Base-by-base conservation (phyloP, 441 rosid genomes). In the Theobroma grandiflorum region DNA sequence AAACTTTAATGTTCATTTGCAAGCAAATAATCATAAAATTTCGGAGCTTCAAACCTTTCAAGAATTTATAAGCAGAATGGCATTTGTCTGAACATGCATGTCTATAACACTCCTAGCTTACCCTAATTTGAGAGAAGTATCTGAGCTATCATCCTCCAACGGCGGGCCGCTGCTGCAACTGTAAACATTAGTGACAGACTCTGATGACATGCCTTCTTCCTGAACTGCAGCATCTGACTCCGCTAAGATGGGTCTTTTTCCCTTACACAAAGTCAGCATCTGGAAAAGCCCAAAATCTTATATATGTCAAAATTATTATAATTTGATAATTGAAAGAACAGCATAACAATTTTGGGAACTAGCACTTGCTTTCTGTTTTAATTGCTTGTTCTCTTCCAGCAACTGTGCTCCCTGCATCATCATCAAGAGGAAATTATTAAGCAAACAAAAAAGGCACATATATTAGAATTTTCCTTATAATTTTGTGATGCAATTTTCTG, bases 71-170 rank as follows among this genome's bases (percentile, higher is more conserved):
- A 26, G 31, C 31, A 26, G 31, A 26, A 26, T 26, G 31, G 31
- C 31, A 26, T 26, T 26, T 26, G 31, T 26, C 31, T 26, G 31
- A 26, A 26, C 31, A 26, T 64, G 20, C 20, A 4, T n/a, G 14
- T 4, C 0, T 2, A 67, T 1, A 1, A 37, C 11, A 26, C 11
- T 10, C 20, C 4, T 9, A 18, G 73, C 52, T 77, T 67, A 90
- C 95, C 92, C 93, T 70, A 90, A 74, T 81, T 82, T 90, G 79
- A 91, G 93, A 67, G 90, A 90, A 58, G 88, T 87, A 79, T 90
- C 91, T 4, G 92, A 91, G 74, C 88, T 84, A 73, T 90, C 95
- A 66, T 88, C 93, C 35, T 88, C 94, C 8, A 75, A 64, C 33
- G 88, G 80, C 50, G 91, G 89, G 69, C 89, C 91, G n/a, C 84